A percentile compares a stretch with the other conserved stretches of the same genome.
Evolutionary conservation across 257 asterid species (phyloP).

Genomic region (Rehmannia glutinosa): DNA sequence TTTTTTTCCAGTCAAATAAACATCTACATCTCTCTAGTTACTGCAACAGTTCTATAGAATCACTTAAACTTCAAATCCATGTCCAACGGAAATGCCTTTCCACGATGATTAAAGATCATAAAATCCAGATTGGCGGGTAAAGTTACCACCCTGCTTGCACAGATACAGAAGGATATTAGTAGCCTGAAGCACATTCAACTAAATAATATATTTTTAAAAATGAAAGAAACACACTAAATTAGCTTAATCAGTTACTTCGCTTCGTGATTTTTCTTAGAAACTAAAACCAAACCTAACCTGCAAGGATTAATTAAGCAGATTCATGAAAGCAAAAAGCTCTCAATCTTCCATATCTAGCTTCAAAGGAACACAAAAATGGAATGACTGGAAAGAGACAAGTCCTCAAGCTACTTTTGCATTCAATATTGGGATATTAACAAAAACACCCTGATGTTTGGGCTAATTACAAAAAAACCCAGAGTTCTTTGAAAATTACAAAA

Average conservation of each 20-base stretch:
- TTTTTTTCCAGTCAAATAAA: conserved; percentile 7
- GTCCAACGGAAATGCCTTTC: conserved; percentile 61
- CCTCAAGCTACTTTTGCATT: neutral
- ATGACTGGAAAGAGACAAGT: neutral
- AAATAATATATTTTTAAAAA: no score
- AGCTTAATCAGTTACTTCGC: no score
- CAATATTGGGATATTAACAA: no score
- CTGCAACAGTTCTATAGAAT: neutral
- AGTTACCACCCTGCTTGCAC: conserved; percentile 63
- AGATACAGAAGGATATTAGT: neutral
- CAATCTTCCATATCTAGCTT: neutral
- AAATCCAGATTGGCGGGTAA: conserved; percentile 81
- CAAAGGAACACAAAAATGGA: neutral
- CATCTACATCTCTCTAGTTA: conserved; percentile 5
- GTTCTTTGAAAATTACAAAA: no score
- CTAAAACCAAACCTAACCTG: no score
- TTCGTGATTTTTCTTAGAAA: no score
- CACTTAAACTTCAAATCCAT: conserved; percentile 54
- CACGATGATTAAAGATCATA: conserved; percentile 93
- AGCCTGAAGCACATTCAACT: neutral
- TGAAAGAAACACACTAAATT: no score
- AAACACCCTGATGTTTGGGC: no score
- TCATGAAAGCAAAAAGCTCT: neutral
- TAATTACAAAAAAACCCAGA: no score
- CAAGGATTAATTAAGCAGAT: neutral